Evolutionary conservation across 352 stramenopile genomes (phyloP), one percentile per base, ranked within the genome.

Genomic region (Globisporangium nodosum): DNA sequence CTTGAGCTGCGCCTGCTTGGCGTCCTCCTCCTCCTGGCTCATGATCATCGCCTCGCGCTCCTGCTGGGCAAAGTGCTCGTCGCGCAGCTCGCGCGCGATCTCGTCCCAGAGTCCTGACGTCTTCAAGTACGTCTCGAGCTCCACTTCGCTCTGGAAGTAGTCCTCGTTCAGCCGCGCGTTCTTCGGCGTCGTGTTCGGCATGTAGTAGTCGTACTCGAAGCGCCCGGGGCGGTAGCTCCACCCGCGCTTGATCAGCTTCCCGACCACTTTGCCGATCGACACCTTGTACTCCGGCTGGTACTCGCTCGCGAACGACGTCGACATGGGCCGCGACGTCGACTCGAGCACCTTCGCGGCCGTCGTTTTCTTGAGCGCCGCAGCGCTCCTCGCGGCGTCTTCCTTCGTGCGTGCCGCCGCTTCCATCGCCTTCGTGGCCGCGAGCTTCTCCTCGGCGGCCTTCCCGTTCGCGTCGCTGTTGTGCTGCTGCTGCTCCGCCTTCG

Each of bases 121-220:
- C 61, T 87, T 86, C 35, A 92, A 63, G 56, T 92, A 80, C 21
- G 74, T 71, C 59, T 92, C 79, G 15, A 92, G 68, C 49, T 81
- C 79, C 5, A 73, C 66, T 12, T 68, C 46, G 63, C 79, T 90
- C 67, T 92, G 79, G 56, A 92, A 92, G 56, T 85, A 87, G 67
- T 92, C 82, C 56, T 89, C 82, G 40, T 79, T 79, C 20, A 81
- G 63, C 43, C 63, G 61, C 1, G 71, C 74, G 11, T 63, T 72
- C 62, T 81, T 89, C 3, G 65, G 60, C 50, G 75, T 87, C 31
- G 75, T 56, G 37, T 69, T 71, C 3, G 82, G 79, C 54, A 89
- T 92, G 60, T 89, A 92, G 78, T 92, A 91, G 62, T 91, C 78
- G 57, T 92, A 92, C 67, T 92, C 82, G 56, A 92, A 92, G 0